Percentiles rank a stretch among this genome's conserved stretches.
Evolutionary conservation across 805 yeast species (phyloP).

Genomic region (Lipomyces mesembrius): DNA sequence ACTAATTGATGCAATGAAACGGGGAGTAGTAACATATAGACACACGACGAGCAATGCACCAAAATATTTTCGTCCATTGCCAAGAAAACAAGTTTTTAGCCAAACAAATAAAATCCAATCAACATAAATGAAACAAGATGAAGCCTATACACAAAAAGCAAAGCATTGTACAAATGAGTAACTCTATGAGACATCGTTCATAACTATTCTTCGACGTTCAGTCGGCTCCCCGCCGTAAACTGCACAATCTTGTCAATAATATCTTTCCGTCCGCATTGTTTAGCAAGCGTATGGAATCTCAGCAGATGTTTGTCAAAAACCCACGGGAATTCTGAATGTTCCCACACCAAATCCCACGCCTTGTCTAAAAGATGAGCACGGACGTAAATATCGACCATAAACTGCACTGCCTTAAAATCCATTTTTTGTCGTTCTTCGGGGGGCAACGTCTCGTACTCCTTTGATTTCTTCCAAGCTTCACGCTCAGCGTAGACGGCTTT

Average conservation of each 20-base stretch:
- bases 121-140: no score
- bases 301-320: slow-evolving; percentile 14
- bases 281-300: slow-evolving; percentile 21
- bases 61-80: not conserved
- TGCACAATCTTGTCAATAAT: not conserved
- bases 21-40: no score
- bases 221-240: not conserved
- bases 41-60: not conserved
- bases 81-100: not conserved
- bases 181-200: not conserved
- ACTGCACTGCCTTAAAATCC: slow-evolving; percentile 25
- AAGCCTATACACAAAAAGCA: no score
- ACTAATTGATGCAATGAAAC: not conserved
- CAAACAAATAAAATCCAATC: no score
- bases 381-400: slow-evolving; percentile 25
- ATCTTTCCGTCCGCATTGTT: slow-evolving; percentile 18
- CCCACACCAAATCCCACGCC: slow-evolving; percentile 20
- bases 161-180: no score
- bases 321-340: slow-evolving; percentile 15
- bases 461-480: slow-evolving; percentile 68
- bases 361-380: slow-evolving; percentile 20
- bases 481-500: slow-evolving; percentile 76
- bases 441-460: slow-evolving; percentile 19
- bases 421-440: not conserved
- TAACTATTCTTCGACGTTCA: not conserved